phyloP scores from a whole-genome alignment of 345 rosid genomes.

The Rhizophora apiculata region DNA sequence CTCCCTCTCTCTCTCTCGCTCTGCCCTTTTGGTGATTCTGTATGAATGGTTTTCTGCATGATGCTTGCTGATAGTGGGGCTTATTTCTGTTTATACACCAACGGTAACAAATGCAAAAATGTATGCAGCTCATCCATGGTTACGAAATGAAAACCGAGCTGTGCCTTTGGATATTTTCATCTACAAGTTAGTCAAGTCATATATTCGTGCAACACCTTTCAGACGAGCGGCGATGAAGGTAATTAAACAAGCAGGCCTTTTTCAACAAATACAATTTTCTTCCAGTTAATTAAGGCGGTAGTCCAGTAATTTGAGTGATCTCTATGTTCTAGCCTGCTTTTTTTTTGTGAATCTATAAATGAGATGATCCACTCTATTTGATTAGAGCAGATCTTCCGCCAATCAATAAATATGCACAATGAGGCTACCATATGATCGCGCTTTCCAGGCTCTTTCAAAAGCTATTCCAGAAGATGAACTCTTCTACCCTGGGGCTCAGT shows the following conservation, averaged over 20 bases:
- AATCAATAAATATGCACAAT: not conserved
- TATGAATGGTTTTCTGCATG: not conserved
- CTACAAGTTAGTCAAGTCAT: slow-evolving; percentile 73
- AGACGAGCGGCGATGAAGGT: slow-evolving; percentile 83
- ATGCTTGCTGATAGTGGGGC: not conserved
- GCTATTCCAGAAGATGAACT: slow-evolving; percentile 82
- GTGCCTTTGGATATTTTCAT: slow-evolving; percentile 77
- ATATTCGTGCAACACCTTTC: slow-evolving; percentile 66
- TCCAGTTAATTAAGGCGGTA: no score
- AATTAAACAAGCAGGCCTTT: not conserved
- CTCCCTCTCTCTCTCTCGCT: not conserved
- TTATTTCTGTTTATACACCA: not conserved
- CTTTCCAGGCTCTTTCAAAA: slow-evolving; percentile 84
- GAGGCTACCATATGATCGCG: not conserved
- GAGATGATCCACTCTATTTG: not conserved
- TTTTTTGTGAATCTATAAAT: not conserved
- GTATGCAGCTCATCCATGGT: slow-evolving; percentile 88
- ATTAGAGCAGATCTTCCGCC: not conserved
- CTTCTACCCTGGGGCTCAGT: slow-evolving; percentile 66
- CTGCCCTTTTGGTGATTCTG: not conserved
- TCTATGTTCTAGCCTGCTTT: not conserved
- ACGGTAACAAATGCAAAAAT: not conserved
- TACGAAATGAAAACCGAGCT: slow-evolving; percentile 47
- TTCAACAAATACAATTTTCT: not conserved
- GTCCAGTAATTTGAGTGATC: no score